Conservation (phyloP, 139 green algal species). For the Marvania coccoides region DNA sequence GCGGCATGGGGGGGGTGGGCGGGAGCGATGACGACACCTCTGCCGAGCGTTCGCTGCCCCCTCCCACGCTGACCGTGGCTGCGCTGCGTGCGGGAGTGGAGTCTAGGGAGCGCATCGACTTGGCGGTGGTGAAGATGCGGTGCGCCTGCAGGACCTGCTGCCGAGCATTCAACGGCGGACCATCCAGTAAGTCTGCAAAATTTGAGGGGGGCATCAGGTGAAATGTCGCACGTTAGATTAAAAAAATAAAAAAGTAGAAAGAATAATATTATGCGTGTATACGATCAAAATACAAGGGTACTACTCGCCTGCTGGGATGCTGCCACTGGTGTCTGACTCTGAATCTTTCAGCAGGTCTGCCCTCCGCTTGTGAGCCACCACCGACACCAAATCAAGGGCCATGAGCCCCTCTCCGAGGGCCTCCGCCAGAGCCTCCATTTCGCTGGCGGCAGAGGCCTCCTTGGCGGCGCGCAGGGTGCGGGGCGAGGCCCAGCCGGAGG, state of each 20-base stretch:
- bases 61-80: not conserved
- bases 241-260: too few species aligned
- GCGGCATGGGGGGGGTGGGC: too few species aligned
- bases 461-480: not conserved
- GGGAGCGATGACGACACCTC: too few species aligned
- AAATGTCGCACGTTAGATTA: too few species aligned
- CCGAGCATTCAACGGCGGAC: not conserved
- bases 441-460: not conserved
- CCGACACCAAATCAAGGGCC: constrained; percentile 31
- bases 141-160: constrained; percentile 18
- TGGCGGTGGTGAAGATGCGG: constrained; percentile 21
- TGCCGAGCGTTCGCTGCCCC: not conserved
- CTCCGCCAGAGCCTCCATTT: constrained; percentile 26
- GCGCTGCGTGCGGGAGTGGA: not conserved
- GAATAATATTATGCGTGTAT: too few species aligned
- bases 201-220: too few species aligned
- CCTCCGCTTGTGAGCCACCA: constrained; percentile 33
- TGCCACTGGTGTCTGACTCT: not conserved
- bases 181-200: constrained; percentile 12
- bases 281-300: too few species aligned
- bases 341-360: constrained; percentile 5
- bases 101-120: constrained; percentile 17
- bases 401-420: constrained; percentile 39
- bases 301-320: not conserved
- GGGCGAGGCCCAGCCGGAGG: constrained; percentile 1